These are phyloP conservation scores for Tulasnella sp. DNA, from an alignment of 768 basidiomycete species.

Conservation along the genomic window DNA sequence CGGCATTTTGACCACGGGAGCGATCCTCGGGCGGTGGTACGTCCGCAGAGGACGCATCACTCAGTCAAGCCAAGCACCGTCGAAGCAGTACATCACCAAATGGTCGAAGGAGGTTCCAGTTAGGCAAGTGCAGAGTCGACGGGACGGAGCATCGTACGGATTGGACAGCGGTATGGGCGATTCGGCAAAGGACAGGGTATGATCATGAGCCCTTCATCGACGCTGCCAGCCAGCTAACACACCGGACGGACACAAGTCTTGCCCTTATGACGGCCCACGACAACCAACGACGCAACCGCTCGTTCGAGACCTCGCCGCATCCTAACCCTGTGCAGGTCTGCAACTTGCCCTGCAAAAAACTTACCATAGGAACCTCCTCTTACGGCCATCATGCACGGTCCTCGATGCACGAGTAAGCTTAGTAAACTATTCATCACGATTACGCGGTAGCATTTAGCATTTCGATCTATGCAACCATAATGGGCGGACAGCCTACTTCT, in stretches of 20 bases:
- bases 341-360: no score
- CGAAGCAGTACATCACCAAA: slow-evolving; percentile 31
- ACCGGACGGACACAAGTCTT: background rate
- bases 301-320: no score
- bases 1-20: background rate
- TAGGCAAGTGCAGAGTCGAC: background rate
- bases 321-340: no score
- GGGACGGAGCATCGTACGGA: slow-evolving; percentile 21
- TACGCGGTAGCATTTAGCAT: no score
- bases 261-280: no score
- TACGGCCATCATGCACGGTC: background rate
- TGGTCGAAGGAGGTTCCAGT: slow-evolving; percentile 31
- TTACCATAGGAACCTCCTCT: background rate
- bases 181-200: background rate
- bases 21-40: slow-evolving; percentile 14
- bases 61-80: slow-evolving; percentile 21
- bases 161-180: background rate
- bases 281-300: no score
- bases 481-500: background rate
- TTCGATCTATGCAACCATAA: background rate
- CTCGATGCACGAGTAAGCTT: background rate
- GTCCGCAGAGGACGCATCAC: background rate
- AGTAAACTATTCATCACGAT: background rate
- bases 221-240: background rate
- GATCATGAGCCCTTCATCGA: background rate